These are phyloP conservation scores for Stagonosporopsis chrysanthemi DNA, from an alignment of 2,329 filamentous ascomycete species.

Conservation along the genomic window DNA sequence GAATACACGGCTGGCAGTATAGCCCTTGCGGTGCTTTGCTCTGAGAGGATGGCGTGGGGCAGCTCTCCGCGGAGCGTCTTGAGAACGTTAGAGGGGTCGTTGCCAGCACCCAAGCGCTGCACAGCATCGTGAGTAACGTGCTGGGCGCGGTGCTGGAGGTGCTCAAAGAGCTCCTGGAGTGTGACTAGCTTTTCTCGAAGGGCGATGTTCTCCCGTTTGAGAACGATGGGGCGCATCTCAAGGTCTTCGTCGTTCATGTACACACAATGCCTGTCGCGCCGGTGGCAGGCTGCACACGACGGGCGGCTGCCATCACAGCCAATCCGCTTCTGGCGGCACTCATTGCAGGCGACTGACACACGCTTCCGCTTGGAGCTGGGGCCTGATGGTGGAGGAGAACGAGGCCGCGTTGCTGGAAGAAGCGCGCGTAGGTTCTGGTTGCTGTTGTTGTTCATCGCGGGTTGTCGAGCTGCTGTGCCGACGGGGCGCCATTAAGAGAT, in stretches of 20 bases:
- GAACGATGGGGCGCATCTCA: slow-evolving; percentile 20
- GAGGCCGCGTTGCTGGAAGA: slow-evolving; percentile 19
- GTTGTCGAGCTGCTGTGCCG: slow-evolving; percentile 11
- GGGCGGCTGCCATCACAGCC: slow-evolving; percentile 21
- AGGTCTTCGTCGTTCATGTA: slow-evolving; percentile 21
- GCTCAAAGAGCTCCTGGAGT: slow-evolving; percentile 15
- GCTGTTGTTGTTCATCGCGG: slow-evolving; percentile 17
- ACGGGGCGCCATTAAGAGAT: slow-evolving; percentile 8
- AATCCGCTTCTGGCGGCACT: slow-evolving; percentile 20
- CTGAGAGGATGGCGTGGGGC: slow-evolving; percentile 8
- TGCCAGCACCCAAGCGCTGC: slow-evolving; percentile 16
- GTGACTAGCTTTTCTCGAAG: slow-evolving; percentile 19
- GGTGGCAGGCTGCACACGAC: slow-evolving; percentile 19
- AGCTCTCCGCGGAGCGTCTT: slow-evolving; percentile 15
- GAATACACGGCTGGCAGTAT: slow-evolving; percentile 19
- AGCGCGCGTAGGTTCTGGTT: slow-evolving; percentile 7
- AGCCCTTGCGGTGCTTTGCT: slow-evolving; percentile 17
- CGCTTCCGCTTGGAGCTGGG: slow-evolving; percentile 20
- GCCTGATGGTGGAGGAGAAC: slow-evolving; percentile 12
- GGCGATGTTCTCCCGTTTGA: slow-evolving; percentile 21
- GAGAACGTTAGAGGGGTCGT: slow-evolving; percentile 15
- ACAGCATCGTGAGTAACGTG: slow-evolving; percentile 16
- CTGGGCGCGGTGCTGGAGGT: slow-evolving; percentile 14
- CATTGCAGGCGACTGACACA: slow-evolving; percentile 23
- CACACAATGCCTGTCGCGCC: slow-evolving; percentile 16